Conservation (phyloP, 441 rosid species). For the Sinapis alba region DNA sequence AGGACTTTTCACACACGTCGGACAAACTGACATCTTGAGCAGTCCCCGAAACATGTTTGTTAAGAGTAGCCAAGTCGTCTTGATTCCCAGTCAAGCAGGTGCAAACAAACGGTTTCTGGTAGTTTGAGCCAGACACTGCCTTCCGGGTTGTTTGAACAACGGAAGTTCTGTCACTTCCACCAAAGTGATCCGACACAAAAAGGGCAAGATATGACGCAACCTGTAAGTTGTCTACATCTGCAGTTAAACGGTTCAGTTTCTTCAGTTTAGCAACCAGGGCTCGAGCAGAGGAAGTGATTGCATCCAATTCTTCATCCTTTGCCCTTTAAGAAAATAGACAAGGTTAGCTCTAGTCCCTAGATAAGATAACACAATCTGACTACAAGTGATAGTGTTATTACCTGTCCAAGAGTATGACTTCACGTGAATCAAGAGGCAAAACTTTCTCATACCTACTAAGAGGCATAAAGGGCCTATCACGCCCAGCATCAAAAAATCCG, state of each 20-base stretch:
- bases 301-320: slow-evolving; percentile 89
- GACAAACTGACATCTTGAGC: slow-evolving; percentile 60
- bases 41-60: slow-evolving; percentile 40
- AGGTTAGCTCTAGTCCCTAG: slow-evolving; percentile 11
- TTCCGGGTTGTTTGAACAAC: slow-evolving; percentile 70
- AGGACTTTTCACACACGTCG: slow-evolving; percentile 85
- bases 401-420: slow-evolving; percentile 99
- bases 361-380: not conserved
- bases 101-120: slow-evolving; percentile 83
- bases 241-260: slow-evolving; percentile 49
- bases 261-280: slow-evolving; percentile 62
- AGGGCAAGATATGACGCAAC: slow-evolving; percentile 83
- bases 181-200: slow-evolving; percentile 97
- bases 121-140: slow-evolving; percentile 84
- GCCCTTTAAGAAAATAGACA: slow-evolving; percentile 46
- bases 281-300: slow-evolving; percentile 72
- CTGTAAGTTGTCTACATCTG: slow-evolving; percentile 62
- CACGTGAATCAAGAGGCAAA: slow-evolving; percentile 79
- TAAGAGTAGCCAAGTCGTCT: slow-evolving; percentile 43
- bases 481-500: slow-evolving; percentile 99
- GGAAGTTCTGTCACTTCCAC: slow-evolving; percentile 82
- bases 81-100: slow-evolving; percentile 88
- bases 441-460: slow-evolving; percentile 60
- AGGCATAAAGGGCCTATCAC: slow-evolving; percentile 87
- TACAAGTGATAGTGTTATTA: slow-evolving; percentile 27